Evolutionary conservation across 1,139 yeast genomes (phyloP), one percentile per base, ranked within the genome.

Genomic region (Taiozyma sp.): DNA sequence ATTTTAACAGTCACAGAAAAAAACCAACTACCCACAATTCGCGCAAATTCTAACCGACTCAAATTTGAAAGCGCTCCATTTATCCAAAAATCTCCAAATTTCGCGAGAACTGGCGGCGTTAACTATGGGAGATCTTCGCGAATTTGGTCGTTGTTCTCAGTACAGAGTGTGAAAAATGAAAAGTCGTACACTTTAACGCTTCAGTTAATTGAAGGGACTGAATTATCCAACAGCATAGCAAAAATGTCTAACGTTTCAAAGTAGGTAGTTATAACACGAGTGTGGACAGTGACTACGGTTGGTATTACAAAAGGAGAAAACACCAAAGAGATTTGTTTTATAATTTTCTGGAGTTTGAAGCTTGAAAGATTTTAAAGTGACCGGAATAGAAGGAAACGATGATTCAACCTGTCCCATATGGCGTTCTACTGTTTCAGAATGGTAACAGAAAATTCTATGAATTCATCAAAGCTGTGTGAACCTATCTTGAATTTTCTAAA

Each of bases 211-310:
- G 14, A 11, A 45, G 22, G 28, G 21, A 42, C 37, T 24, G 40
- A 22, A 34, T 32, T 14, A 22, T 41, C 44, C 43, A 46, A 42
- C 45, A 29, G 43, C 50, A 49, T 47, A 52, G 37, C 46, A 49
- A 56, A 47, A 50, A 59, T 59, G 62, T 59, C 62, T 54, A 59
- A 57, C 62, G 61, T 59, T 51, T 59, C 62, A 46, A 49, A 53
- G 62, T 59, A 58, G 51, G 61, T 58, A 34, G 10, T n/a, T 10
- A 40, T 37, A 24, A 37, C 35, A 32, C 9, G 35, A n/a, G 9
- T 32, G 8, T 32, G 35, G 35, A 14, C 4, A 32, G 35, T n/a
- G 35, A 32, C 19, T 32, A n/a, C 19, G 35, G 35, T 32, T 32
- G 19, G 7, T n/a, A 32, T n/a, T n/a, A n/a, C n/a, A n/a, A 4